Percentiles rank a stretch among this genome's conserved stretches.
Conservation (phyloP, 2,329 filamentous ascomycete species). For the Pezicula neosporulosa region DNA sequence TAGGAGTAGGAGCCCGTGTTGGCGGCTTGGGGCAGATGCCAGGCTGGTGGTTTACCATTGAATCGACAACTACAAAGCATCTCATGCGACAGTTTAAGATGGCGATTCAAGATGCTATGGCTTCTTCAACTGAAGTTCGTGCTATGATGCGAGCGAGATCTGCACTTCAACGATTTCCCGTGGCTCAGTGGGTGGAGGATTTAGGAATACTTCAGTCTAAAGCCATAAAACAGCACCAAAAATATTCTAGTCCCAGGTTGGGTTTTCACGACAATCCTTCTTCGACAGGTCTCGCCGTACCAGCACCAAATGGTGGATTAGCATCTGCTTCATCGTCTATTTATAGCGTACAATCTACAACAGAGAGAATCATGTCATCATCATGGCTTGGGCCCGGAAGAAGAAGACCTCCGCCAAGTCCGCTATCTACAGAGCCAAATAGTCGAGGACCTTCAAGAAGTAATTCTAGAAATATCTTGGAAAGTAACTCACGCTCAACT, state of each 20-base stretch:
- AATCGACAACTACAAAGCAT: conserved; percentile 60
- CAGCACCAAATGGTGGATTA: neutral
- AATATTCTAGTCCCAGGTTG: conserved; percentile 23
- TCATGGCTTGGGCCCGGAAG: conserved; percentile 1
- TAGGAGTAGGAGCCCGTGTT: conserved; percentile 63
- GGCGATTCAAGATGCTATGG: conserved; percentile 58
- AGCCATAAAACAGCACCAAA: conserved; percentile 47
- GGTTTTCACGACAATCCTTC: conserved; percentile 1
- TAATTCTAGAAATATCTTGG: neutral
- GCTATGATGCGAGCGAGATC: conserved; percentile 63
- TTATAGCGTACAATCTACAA: neutral
- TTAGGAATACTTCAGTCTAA: conserved; percentile 58
- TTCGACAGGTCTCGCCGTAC: neutral
- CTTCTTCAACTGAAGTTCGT: conserved; percentile 50
- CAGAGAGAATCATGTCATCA: neutral
- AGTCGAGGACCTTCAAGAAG: neutral
- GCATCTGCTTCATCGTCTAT: neutral
- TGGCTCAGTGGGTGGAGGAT: conserved; percentile 64
- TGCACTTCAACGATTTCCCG: conserved; percentile 63
- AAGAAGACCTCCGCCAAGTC: neutral
- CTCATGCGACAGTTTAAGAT: conserved; percentile 62
- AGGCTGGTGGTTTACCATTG: conserved; percentile 68
- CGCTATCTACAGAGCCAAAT: neutral
- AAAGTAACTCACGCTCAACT: neutral
- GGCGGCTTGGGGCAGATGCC: conserved; percentile 69